Base-by-base conservation (phyloP, 1,284 basidiomycete genomes). In the Puccinia novopanici region DNA sequence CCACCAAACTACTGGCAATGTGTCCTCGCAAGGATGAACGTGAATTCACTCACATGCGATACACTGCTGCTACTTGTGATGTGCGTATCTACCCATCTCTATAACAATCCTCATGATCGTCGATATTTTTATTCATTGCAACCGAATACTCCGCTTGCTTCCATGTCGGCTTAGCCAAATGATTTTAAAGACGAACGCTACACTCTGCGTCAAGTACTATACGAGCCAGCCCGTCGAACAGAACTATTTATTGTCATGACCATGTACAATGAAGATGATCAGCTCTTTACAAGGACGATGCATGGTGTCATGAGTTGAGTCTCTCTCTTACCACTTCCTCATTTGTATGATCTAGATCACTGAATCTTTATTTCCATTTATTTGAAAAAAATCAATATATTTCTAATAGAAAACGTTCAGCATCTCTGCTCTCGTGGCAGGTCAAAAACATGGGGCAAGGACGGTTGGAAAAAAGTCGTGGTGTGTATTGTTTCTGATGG, bases 401-500 rank as follows among this genome's bases (percentile, higher is more conserved):
- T 68, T 83, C 84, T 27, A 83, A 84, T n/a, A 77, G 75, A 77
- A 70, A 77, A 77, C 37, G 65, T 77, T 74, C 90, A 90, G 17
- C 91, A 93, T 85, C 86, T 95, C 81, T 94, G 92, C 85, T 92
- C 91, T 83, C 88, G 93, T 27, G 91, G 92, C 63, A 87, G 92
- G 77, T 92, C 91, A 83, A 94, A 93, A 88, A 97, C 92, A 0
- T 98, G 95, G 95, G 94, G 94, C 0, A 92, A 93, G 85, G 93
- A 97, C 0, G 94, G 95, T 0, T 98, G 95, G 95, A 96, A 97
- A 88, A 98, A 97, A 83, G 87, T 95, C 68, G 93, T 96, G 54
- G 93, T 96, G 40, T 95, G 93, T 84, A 89, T 96, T 79, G 93
- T 94, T 9, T 91, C 91, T 50, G 92, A 94, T 85, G 92, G 92